Conservation (phyloP, 2,329 filamentous ascomycete genomes). For the Colletotrichum tropicale region DNA sequence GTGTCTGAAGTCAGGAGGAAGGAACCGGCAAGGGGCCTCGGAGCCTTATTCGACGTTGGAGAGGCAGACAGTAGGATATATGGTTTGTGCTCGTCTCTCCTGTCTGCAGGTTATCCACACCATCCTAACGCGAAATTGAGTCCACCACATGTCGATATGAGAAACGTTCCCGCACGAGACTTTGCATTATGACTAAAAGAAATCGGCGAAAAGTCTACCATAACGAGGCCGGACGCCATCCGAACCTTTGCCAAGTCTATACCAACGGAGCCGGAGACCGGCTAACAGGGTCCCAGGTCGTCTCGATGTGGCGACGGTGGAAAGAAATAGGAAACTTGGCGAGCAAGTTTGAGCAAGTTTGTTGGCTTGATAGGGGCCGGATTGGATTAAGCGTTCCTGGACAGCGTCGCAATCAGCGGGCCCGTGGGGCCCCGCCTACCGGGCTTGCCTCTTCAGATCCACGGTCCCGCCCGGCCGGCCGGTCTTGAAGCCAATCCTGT, state of each 20-base stretch:
- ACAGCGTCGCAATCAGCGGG: conserved; percentile 28
- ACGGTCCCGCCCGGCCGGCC: background rate
- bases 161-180: background rate
- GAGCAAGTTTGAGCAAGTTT: conserved; percentile 1
- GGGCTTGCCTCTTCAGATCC: background rate
- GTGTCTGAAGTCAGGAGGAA: background rate
- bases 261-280: background rate
- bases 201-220: background rate
- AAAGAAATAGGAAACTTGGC: background rate
- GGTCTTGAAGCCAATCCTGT: background rate
- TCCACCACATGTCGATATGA: background rate
- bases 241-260: background rate
- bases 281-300: background rate
- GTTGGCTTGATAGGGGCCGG: background rate
- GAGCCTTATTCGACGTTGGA: background rate
- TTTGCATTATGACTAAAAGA: background rate
- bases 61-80: fast-evolving
- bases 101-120: background rate
- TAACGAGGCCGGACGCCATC: background rate
- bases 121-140: background rate
- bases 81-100: background rate
- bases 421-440: conserved; percentile 27
- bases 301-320: background rate
- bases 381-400: background rate
- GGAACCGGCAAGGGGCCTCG: background rate